Evolutionary conservation across 148 eudicot species (phyloP).

Genomic region (Rhododendron simsii): DNA sequence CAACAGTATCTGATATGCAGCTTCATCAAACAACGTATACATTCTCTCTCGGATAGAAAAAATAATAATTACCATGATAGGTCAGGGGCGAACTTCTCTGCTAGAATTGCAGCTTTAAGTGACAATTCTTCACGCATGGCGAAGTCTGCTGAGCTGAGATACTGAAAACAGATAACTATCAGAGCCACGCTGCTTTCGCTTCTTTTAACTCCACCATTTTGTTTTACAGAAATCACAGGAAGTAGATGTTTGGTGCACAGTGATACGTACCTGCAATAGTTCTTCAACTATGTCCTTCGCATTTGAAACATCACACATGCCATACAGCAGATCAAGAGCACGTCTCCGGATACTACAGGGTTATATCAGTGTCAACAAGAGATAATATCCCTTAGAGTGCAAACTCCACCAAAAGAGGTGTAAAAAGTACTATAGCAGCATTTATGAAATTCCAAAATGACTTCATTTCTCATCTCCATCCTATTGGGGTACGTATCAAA

Average conservation of each 20-base stretch:
- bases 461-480: not conserved
- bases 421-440: not conserved
- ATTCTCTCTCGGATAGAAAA: not conserved
- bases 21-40: not conserved
- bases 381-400: not conserved
- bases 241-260: not conserved
- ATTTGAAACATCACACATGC: conserved; percentile 99
- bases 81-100: conserved; percentile 98
- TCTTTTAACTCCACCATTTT: not conserved
- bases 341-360: conserved; percentile 83
- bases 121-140: conserved; percentile 97
- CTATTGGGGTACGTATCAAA: not conserved
- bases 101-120: conserved; percentile 93
- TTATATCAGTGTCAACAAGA: conserved; percentile 15
- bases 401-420: not conserved
- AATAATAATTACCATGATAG: conserved; percentile 66
- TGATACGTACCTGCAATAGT: conserved; percentile 64
- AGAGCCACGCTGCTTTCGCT: not conserved
- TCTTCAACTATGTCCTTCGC: conserved; percentile 99
- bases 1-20: not conserved
- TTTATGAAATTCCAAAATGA: not conserved
- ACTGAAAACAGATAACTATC: conserved; percentile 45
- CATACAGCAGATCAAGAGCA: conserved; percentile 96
- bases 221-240: not conserved
- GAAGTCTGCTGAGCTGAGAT: conserved; percentile 91